Base-by-base conservation (phyloP, 2,329 filamentous ascomycete species). In the Epichloe sp. region DNA sequence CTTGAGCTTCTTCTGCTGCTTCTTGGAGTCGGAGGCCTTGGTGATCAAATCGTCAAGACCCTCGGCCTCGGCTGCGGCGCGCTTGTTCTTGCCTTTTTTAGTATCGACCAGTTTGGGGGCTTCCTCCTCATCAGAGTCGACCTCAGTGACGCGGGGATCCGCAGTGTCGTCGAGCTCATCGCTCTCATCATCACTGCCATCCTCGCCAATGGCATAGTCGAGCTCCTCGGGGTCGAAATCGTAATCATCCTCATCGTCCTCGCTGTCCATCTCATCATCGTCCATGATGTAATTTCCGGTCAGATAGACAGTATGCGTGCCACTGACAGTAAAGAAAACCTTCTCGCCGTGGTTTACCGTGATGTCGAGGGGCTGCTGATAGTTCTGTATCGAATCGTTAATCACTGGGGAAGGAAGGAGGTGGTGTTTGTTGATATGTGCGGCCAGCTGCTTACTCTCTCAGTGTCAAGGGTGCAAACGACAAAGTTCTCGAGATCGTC, bases 1-100 rank as follows among this genome's bases (percentile, higher is more conserved):
- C 83, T 95, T 95, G 58, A 91, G 79, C 79, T 96, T 96, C 85
- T 98, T 97, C 63, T 86, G 79, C 70, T 97, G 88, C 77, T 95
- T 96, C 80, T 96, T 96, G 59, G 77, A 66, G 60, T 89, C 85
- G 58, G 80, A 79, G 56, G 78, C 67, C 53, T 93, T 91, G 68
- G 83, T 78, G 63, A 96, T 94, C 68, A 95, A 71, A 57, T 87
- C 86, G 61, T 96, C 90, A 26, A 96, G 83, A 55, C 75, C 77
- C 65, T 84, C 80, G 41, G 69, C 78, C 50, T 84, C 82, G 62
- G 88, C 88, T 45, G 90, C 91, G 42, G 84, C 72, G 60, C 93
- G 90, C 86, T 98, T 96, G 75, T 91, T 95, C 80, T 94, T 95
- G 71, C 86, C 84, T 72, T 84, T 83, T 66, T 79, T 78, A 58